Evolutionary conservation across 129 eudicot genomes (phyloP).

Genomic region (Kitagawia praeruptora): DNA sequence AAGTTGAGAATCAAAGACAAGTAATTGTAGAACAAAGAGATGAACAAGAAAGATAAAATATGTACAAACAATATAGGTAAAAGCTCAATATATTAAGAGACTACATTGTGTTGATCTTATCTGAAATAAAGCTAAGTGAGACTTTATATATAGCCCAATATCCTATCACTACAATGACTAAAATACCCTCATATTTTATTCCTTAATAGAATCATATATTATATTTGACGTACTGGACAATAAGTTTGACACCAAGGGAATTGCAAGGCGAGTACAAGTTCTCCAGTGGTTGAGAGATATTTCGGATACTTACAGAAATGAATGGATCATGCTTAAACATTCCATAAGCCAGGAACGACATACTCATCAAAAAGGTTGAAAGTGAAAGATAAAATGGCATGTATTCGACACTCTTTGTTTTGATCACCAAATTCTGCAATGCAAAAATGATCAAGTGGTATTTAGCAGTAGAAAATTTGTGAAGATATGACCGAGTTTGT

Average conservation of each 20-base stretch:
- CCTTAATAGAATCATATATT: too few relatives aligned
- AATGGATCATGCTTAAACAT: constrained; percentile 38
- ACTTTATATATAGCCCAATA: too few relatives aligned
- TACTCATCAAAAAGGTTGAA: constrained; percentile 42
- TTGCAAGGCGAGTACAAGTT: not conserved
- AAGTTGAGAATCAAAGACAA: too few relatives aligned
- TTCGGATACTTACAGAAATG: constrained; percentile 23
- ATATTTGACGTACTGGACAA: not conserved
- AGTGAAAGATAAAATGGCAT: constrained; percentile 58
- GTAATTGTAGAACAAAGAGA: too few relatives aligned
- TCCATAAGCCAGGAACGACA: constrained; percentile 40
- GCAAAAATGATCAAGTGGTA: not conserved
- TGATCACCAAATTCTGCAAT: constrained; percentile 48
- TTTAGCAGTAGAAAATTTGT: not conserved
- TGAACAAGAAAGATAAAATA: too few relatives aligned
- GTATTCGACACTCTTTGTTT: constrained; percentile 46
- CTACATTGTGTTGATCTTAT: too few relatives aligned
- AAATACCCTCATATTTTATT: too few relatives aligned
- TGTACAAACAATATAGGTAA: too few relatives aligned
- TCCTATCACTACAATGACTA: too few relatives aligned
- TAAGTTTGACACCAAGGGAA: not conserved
- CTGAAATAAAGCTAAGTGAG: too few relatives aligned
- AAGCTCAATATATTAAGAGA: too few relatives aligned
- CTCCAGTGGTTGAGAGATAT: too few relatives aligned
- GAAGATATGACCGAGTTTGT: not conserved